Evolutionary conservation across 768 basidiomycete species (phyloP).

Genomic region (Boletus huronensis): DNA sequence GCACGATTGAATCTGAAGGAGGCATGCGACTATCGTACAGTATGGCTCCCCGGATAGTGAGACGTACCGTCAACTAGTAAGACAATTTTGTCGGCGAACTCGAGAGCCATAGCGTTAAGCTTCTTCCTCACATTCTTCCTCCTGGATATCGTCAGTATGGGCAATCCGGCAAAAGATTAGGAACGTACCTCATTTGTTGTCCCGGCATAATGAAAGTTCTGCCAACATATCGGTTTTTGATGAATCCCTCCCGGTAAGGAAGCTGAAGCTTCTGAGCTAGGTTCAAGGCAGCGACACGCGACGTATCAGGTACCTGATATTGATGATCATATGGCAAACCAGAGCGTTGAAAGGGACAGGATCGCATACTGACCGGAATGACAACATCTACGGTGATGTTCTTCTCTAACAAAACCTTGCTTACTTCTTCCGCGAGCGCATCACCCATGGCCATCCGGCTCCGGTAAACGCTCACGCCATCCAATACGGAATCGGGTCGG

Average conservation of each 20-base stretch:
- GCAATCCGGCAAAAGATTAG: background rate
- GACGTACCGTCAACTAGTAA: conserved; percentile 88
- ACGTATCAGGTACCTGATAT: conserved; percentile 87
- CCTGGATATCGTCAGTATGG: conserved; percentile 37
- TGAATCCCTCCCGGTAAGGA: conserved; percentile 96
- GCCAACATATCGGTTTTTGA: conserved; percentile 98
- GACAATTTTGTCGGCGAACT: conserved; percentile 89
- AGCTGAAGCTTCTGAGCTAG: conserved; percentile 84
- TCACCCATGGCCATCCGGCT: conserved; percentile 99
- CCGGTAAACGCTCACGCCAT: conserved; percentile 95
- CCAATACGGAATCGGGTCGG: conserved; percentile 94
- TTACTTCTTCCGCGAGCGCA: conserved; percentile 83
- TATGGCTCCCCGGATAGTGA: background rate
- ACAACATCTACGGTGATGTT: conserved; percentile 87
- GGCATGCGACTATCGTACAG: background rate
- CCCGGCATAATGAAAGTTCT: conserved; percentile 99
- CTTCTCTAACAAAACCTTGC: conserved; percentile 62
- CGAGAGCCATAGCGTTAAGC: conserved; percentile 97
- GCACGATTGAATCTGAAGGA: conserved; percentile 87
- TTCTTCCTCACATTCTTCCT: conserved; percentile 93
- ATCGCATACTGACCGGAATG: conserved; percentile 63
- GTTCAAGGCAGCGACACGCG: conserved; percentile 92
- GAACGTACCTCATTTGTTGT: conserved; percentile 79
- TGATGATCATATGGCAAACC: background rate
- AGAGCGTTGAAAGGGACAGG: background rate